Percentiles rank a stretch among this genome's conserved stretches.
Conservation (phyloP, 2,329 filamentous ascomycete species). For the Akanthomyces muscarius region DNA sequence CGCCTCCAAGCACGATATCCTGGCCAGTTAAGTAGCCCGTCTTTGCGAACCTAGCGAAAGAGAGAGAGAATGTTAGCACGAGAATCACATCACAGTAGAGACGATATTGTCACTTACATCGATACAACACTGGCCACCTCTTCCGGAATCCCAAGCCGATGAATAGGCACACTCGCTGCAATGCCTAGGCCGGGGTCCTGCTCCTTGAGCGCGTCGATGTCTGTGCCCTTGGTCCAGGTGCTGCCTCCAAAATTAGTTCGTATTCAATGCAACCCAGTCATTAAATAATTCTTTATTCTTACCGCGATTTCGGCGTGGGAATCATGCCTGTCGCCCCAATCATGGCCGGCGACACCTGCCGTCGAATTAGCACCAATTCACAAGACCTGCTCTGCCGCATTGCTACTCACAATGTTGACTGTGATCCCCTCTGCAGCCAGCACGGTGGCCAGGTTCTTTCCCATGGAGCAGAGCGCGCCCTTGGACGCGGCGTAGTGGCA, state of each 20-base stretch:
- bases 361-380: not conserved
- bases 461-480: constrained; percentile 55
- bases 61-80: not conserved
- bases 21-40: constrained; percentile 30
- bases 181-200: constrained; percentile 34
- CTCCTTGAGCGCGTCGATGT: constrained; percentile 28
- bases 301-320: constrained; percentile 38
- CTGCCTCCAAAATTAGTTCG: constrained; percentile 19
- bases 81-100: too few relatives aligned
- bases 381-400: not conserved
- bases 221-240: constrained; percentile 28
- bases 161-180: constrained; percentile 31
- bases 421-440: constrained; percentile 59
- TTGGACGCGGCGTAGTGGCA: constrained; percentile 59
- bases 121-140: constrained; percentile 33
- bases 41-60: constrained; percentile 25
- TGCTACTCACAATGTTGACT: constrained; percentile 45
- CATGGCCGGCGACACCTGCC: constrained; percentile 62
- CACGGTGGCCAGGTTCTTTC: constrained; percentile 58
- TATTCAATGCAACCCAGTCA: not conserved
- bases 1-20: constrained; percentile 26
- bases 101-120: constrained; percentile 26
- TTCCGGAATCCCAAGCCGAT: constrained; percentile 31
- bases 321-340: constrained; percentile 63
- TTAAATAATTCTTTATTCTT: not conserved